Evolutionary conservation across 2,329 filamentous ascomycete species (phyloP).

Genomic region (Geosmithia morbida): DNA sequence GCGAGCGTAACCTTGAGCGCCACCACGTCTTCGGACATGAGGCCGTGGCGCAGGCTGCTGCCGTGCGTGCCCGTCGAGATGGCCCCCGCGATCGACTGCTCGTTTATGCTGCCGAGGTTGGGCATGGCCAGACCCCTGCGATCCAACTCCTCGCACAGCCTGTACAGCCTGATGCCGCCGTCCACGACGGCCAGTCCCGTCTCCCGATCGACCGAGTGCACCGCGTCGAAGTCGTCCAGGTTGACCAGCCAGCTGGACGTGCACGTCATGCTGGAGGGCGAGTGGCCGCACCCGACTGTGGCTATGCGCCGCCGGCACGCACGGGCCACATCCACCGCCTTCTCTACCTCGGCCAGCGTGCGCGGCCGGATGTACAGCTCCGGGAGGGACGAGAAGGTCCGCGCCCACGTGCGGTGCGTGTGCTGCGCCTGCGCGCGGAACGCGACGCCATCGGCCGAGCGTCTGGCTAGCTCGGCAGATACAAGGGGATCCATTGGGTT

Average conservation of each 20-base stretch:
- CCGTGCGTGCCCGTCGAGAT: constrained; percentile 92
- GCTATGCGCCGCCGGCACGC: constrained; percentile 69
- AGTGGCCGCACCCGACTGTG: constrained; percentile 82
- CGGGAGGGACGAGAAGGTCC: constrained; percentile 77
- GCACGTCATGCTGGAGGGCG: constrained; percentile 81
- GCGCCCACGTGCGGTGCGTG: constrained; percentile 85
- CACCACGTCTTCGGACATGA: constrained; percentile 66
- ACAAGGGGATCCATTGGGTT: constrained; percentile 19
- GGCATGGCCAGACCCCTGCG: constrained; percentile 69
- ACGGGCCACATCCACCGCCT: constrained; percentile 66
- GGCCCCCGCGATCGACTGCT: constrained; percentile 83
- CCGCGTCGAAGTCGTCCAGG: constrained; percentile 65
- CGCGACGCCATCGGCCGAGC: constrained; percentile 32
- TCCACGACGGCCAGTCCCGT: constrained; percentile 61
- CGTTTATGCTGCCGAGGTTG: constrained; percentile 88
- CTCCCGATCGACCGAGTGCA: constrained; percentile 54
- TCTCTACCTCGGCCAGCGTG: constrained; percentile 67
- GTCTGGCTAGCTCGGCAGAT: constrained; percentile 15
- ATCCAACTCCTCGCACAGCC: constrained; percentile 61
- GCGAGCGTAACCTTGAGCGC: constrained; percentile 69
- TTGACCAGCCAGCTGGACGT: constrained; percentile 93
- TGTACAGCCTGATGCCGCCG: constrained; percentile 72
- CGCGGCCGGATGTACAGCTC: constrained; percentile 85
- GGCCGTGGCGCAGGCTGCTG: constrained; percentile 68
- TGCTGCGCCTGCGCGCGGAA: constrained; percentile 65